Evolutionary conservation across 2,329 filamentous ascomycete species (phyloP), one percentile per base, ranked within the genome.

Genomic region (Fusarium sp.): DNA sequence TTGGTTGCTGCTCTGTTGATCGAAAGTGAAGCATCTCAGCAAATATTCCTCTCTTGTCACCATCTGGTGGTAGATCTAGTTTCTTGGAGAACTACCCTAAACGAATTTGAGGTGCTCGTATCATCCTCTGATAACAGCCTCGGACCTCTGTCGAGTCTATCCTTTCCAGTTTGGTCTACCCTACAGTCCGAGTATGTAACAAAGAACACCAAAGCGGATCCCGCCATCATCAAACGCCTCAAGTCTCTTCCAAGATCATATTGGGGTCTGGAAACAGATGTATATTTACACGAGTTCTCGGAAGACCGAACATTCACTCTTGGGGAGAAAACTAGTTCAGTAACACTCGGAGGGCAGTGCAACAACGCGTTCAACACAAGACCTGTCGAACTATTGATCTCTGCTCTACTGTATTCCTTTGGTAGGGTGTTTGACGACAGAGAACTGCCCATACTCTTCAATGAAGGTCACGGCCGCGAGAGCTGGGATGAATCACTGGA

Each of bases 391-490:
- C 44, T 69, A 1, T 24, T 69, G 26, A 22, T 62, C 10, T 15
- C 78, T 1, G 63, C 75, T 0, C 47, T 81, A 0, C 37, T 75
- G 2, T 62, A 74, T 49, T 78, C 80, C 0, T 81, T 82, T 51
- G 37, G 43, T 1, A 45, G 65, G 1, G 65, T 66, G 6, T 83
- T 83, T 48, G 40, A 52, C 0, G 77, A 81, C 46, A 74, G 79
- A 2, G 6, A 58, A 0, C 14, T 70, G 0, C 80, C 80, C 0
- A 60, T 71, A 3, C 68, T 83, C 6, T 82, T 78, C 62, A 76
- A 71, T 39, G 80, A 83, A 56, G 76, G 78, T 1, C 81, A 83
- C 35, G 81, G 81, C 2, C 74, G 81, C 10, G 80, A 83, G 39
- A 57, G 75, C 2, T 77, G 75, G 71, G 68, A 74, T 20, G 41